Evolutionary conservation across 2,329 filamentous ascomycete species (phyloP).

Genomic region (Colletotrichum lupini): DNA sequence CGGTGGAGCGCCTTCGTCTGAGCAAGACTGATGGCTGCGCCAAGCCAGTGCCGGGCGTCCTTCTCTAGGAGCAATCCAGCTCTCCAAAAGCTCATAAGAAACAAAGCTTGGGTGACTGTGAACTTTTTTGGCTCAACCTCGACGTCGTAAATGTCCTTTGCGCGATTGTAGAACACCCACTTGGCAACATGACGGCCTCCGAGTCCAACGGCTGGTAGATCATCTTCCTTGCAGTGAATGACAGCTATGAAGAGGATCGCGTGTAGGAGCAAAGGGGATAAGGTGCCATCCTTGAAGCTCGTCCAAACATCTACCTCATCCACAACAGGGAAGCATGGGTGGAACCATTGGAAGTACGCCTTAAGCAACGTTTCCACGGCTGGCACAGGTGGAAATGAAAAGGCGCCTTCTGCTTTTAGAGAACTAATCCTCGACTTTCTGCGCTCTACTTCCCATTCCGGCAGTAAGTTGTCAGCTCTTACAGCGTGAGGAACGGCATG

Average conservation of each 20-base stretch:
- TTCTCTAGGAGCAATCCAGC: constrained; percentile 58
- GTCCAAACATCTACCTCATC: constrained; percentile 56
- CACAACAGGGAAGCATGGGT: constrained; percentile 65
- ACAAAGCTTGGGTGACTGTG: constrained; percentile 60
- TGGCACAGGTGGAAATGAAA: constrained; percentile 56
- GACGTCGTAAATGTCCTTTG: constrained; percentile 63
- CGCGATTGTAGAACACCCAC: constrained; percentile 59
- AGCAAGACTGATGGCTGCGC: constrained; percentile 61
- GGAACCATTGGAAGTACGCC: constrained; percentile 67
- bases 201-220: constrained; percentile 57
- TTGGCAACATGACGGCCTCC: constrained; percentile 60
- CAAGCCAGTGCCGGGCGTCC: constrained; percentile 61
- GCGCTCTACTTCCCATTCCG: constrained; percentile 51
- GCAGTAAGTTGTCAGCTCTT: constrained; percentile 46
- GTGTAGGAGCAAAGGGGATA: constrained; percentile 62
- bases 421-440: constrained; percentile 40
- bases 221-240: constrained; percentile 60
- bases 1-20: constrained; percentile 60
- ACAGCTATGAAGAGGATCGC: constrained; percentile 65
- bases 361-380: constrained; percentile 55
- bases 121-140: constrained; percentile 63
- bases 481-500: constrained; percentile 47
- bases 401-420: constrained; percentile 28
- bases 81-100: constrained; percentile 66
- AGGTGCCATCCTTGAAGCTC: constrained; percentile 49